Evolutionary conservation across 108 stramenopile species (phyloP).

Genomic region (Seminavis robusta): DNA sequence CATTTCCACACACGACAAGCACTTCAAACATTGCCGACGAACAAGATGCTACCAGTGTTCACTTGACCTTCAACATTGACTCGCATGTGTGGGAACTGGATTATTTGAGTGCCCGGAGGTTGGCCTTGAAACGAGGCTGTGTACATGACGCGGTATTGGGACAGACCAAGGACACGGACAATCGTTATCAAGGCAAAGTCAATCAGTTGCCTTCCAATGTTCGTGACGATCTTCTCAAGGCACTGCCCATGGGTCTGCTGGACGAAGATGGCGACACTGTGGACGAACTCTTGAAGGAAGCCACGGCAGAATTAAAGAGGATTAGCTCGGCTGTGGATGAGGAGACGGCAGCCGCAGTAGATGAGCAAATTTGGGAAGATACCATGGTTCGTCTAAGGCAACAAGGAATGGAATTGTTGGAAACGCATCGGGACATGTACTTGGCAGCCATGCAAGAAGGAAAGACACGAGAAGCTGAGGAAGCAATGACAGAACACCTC

Average conservation of each 20-base stretch:
- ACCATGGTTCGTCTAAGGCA: slow-evolving; percentile 50
- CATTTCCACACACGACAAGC: slow-evolving; percentile 92
- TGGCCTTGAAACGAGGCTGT: slow-evolving; percentile 50
- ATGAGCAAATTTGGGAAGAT: slow-evolving; percentile 44
- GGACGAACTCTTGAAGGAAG: slow-evolving; percentile 18
- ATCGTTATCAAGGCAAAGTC: slow-evolving; percentile 55
- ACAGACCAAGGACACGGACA: slow-evolving; percentile 43
- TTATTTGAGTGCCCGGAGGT: slow-evolving; percentile 62
- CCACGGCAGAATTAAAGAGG: slow-evolving; percentile 36
- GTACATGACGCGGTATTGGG: slow-evolving; percentile 53
- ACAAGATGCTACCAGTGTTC: slow-evolving; percentile 62
- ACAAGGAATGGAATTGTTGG: slow-evolving; percentile 58
- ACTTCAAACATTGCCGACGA: slow-evolving; percentile 30
- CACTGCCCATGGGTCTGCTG: slow-evolving; percentile 59
- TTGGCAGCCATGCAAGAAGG: slow-evolving; percentile 80
- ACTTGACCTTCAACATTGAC: slow-evolving; percentile 89
- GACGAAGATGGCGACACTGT: slow-evolving; percentile 27
- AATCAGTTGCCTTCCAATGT: slow-evolving; percentile 56
- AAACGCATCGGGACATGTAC: slow-evolving; percentile 84
- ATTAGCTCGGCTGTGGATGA: slow-evolving; percentile 42
- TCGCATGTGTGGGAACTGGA: slow-evolving; percentile 93
- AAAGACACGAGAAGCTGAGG: slow-evolving; percentile 55
- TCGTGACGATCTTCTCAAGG: slow-evolving; percentile 41
- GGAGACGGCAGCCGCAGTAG: slow-evolving; percentile 24
- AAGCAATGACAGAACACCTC: slow-evolving; percentile 72